Evolutionary conservation across 306 rosid species (phyloP).

Genomic region (Pyrus communis): DNA sequence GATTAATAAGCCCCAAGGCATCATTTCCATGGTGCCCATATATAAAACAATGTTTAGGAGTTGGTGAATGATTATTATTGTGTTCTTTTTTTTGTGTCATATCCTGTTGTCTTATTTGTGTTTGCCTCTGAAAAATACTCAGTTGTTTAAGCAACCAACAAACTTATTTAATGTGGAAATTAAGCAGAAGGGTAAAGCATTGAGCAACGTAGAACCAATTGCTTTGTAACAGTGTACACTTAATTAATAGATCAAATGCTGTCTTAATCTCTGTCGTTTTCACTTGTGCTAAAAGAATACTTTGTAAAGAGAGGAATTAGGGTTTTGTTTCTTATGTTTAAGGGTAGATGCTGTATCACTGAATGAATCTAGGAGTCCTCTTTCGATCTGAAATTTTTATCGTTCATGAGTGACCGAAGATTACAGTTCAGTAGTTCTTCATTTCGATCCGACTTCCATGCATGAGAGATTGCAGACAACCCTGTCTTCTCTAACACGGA

Average conservation of each 20-base stretch:
- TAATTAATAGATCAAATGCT: not conserved
- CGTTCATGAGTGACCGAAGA: not conserved
- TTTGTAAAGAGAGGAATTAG: not conserved
- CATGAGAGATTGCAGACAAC: not conserved
- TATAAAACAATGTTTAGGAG: not conserved
- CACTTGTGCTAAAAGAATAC: not conserved
- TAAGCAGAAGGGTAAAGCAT: not conserved
- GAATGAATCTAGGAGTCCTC: not conserved
- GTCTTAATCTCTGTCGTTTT: not conserved
- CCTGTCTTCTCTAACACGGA: not conserved
- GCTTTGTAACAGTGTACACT: not conserved
- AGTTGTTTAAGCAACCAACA: not conserved
- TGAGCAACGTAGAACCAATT: not conserved
- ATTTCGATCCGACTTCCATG: not conserved
- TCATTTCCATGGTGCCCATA: not conserved
- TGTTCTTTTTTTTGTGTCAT: not conserved
- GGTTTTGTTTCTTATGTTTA: not conserved
- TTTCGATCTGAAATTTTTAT: too few species aligned
- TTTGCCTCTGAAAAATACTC: not conserved
- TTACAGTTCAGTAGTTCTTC: not conserved
- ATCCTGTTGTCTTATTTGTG: not conserved
- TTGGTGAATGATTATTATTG: not conserved
- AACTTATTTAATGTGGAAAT: not conserved
- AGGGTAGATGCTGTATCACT: not conserved
- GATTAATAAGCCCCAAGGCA: not conserved